These are phyloP conservation scores for Agrocybe praecox DNA, from an alignment of 768 basidiomycete species.

Conservation along the genomic window DNA sequence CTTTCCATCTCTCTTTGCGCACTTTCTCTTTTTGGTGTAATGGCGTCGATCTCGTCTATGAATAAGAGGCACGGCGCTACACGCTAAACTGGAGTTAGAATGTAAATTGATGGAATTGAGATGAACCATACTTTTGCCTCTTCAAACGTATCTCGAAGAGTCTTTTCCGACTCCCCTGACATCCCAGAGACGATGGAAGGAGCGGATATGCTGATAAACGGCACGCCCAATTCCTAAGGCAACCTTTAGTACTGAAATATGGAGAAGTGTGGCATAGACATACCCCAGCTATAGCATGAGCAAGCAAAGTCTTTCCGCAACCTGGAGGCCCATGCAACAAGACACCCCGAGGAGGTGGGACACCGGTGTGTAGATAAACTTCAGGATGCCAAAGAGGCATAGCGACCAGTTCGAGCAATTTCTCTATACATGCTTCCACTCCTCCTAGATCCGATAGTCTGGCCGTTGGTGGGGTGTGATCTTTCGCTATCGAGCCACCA, in stretches of 20 bases:
- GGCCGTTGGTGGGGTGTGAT: slow-evolving; percentile 71
- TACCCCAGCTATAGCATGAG: slow-evolving; percentile 95
- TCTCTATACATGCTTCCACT: slow-evolving; percentile 82
- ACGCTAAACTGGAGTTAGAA: slow-evolving; percentile 45
- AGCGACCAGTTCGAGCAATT: slow-evolving; percentile 94
- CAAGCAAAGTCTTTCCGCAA: slow-evolving; percentile 94
- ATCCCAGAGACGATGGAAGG: slow-evolving; percentile 97
- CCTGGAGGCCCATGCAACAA: slow-evolving; percentile 95
- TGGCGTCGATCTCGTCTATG: slow-evolving; percentile 97
- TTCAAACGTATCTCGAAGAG: slow-evolving; percentile 92
- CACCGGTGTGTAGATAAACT: slow-evolving; percentile 91
- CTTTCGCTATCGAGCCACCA: slow-evolving; percentile 49
- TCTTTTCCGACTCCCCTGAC: slow-evolving; percentile 99
- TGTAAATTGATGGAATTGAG: neutral
- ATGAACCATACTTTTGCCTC: slow-evolving; percentile 79
- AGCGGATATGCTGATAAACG: slow-evolving; percentile 93
- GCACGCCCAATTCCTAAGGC: slow-evolving; percentile 82
- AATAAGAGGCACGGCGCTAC: slow-evolving; percentile 93
- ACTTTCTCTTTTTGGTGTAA: slow-evolving; percentile 96
- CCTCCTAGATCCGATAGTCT: slow-evolving; percentile 89
- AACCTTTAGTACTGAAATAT: neutral
- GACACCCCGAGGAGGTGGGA: slow-evolving; percentile 90
- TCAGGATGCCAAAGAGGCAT: slow-evolving; percentile 96
- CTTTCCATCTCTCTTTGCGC: slow-evolving; percentile 99
- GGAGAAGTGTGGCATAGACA: slow-evolving; percentile 20